Evolutionary conservation across 2,329 filamentous ascomycete genomes (phyloP).

Genomic region (Rosellinia necatrix): DNA sequence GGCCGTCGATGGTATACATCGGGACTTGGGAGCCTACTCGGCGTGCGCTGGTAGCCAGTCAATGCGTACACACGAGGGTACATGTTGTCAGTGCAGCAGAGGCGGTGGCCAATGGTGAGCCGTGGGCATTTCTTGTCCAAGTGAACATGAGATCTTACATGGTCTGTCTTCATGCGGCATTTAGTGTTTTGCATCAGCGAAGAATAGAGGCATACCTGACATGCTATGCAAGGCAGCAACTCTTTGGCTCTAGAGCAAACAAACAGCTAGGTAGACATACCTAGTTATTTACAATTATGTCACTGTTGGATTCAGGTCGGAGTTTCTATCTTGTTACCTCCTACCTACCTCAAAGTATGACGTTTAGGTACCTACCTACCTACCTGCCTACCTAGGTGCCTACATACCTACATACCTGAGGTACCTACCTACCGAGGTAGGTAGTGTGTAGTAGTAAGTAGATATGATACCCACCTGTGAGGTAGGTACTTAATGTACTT

Average conservation of each 20-base stretch:
- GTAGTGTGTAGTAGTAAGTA: no score
- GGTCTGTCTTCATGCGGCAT: slow-evolving; percentile 17
- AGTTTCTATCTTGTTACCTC: no score
- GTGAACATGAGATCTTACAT: slow-evolving; percentile 1
- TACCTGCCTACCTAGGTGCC: no score
- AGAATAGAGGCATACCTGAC: no score
- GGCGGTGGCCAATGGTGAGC: slow-evolving; percentile 13
- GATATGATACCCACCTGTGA: no score
- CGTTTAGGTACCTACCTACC: no score
- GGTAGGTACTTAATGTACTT: no score
- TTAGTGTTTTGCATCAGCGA: slow-evolving; percentile 18
- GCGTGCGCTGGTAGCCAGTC: slow-evolving; percentile 11
- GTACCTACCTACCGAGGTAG: background rate
- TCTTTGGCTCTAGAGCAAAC: no score
- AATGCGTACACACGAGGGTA: slow-evolving; percentile 15
- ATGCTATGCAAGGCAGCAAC: slow-evolving; percentile 11
- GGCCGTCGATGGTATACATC: slow-evolving; percentile 6
- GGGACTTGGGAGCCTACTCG: slow-evolving; percentile 3
- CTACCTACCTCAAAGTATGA: no score
- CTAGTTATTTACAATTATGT: no score
- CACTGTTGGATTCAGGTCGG: no score
- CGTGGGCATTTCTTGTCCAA: slow-evolving; percentile 15
- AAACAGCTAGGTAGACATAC: no score
- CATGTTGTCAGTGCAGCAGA: slow-evolving; percentile 20
- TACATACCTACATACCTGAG: background rate